These are phyloP conservation scores for Phytophthora tentaculata DNA, from an alignment of 352 stramenopile species.

Conservation along the genomic window DNA sequence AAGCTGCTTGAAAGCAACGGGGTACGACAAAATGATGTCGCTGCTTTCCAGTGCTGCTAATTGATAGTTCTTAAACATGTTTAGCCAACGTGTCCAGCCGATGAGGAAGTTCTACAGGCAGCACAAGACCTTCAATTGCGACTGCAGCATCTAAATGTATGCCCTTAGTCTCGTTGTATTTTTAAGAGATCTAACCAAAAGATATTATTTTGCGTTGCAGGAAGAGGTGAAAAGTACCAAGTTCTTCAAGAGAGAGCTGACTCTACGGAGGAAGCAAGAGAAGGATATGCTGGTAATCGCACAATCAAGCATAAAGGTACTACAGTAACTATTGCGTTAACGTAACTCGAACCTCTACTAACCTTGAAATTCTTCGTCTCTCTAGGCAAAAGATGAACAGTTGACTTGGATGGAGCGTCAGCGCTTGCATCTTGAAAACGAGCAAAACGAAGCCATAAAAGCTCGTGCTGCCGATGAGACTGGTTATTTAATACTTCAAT, in stretches of 20 bases:
- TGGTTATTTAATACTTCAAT: no score
- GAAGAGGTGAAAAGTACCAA: conserved; percentile 29
- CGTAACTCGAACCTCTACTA: conserved; percentile 6
- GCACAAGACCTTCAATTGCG: conserved; percentile 27
- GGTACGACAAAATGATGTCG: conserved; percentile 8
- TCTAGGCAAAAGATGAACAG: conserved; percentile 48
- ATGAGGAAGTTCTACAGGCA: conserved; percentile 34
- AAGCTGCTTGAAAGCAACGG: conserved; percentile 35
- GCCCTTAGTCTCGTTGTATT: not conserved
- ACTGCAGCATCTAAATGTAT: conserved; percentile 41
- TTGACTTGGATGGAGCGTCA: conserved; percentile 50
- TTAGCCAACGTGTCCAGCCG: conserved; percentile 40
- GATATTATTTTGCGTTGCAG: conserved; percentile 9
- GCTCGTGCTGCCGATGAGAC: conserved; percentile 31
- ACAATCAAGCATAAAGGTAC: conserved; percentile 47
- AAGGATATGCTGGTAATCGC: conserved; percentile 37
- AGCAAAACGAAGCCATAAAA: conserved; percentile 32
- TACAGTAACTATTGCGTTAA: not conserved
- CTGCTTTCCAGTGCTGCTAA: not conserved
- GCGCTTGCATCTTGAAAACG: conserved; percentile 37
- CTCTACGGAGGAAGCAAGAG: conserved; percentile 42
- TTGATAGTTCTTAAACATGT: no score
- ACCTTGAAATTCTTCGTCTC: not conserved
- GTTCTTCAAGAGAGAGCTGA: conserved; percentile 39
- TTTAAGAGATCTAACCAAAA: not conserved